Base-by-base conservation (phyloP, 345 rosid species). In the Hibiscus trionum region DNA sequence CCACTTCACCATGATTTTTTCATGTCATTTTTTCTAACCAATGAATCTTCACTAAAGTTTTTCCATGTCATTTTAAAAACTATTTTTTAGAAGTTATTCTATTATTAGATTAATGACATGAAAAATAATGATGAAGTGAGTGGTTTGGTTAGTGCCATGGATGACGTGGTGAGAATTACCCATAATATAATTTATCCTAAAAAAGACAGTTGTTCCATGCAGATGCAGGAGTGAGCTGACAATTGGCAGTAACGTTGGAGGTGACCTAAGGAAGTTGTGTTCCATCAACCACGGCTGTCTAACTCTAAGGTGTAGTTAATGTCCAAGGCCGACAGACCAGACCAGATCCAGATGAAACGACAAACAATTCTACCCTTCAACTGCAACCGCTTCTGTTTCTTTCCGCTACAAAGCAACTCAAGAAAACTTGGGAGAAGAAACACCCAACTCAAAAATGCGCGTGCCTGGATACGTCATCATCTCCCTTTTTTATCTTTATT, bases 401-500 rank as follows among this genome's bases (percentile, higher is more conserved):
- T 1, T 17, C 2, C 1, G 26, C 11, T 9, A 50, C 56, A 50
- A 50, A 15, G 17, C 56, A 50, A 15, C 17, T 16, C 2, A 16
- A 49, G 16, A 12, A 49, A 49, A 15, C 53, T 12, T 5, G 7
- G 19, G 56, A 4, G 7, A 15, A 50, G 55, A 50, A 16, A 14
- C 8, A 50, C 55, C 56, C 15, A n/a, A 46, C 35, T 0, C 2
- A 6, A 17, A 53, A 7, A 17, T 53, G 60, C 81, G 91, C 96
- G 84, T 88, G 93, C 91, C 79, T 69, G 69, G 50, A 67, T 72
- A 74, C 87, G 81, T 84, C 89, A 82, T 75, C 84, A 33, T 80
- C 83, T 52, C 74, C 62, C 53, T 15, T 61, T 64, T 53, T 53
- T 3, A 6, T 5, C 58, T n/a, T 17, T 9, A 5, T 65, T 52